Conservation (phyloP, 1,139 yeast genomes). For the Candida freyschussii region DNA sequence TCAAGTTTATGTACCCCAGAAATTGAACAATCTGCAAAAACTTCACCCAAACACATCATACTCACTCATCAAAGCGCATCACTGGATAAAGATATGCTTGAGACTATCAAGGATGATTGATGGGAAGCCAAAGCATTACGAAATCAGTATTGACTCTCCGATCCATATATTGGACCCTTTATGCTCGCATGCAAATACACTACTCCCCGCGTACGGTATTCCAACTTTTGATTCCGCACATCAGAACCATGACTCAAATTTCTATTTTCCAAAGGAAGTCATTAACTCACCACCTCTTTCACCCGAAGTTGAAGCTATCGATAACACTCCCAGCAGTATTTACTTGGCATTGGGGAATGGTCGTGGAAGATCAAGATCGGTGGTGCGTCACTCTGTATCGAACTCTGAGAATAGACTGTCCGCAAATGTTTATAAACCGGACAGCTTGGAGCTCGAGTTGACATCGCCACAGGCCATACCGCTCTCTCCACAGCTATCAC, state of each 20-base stretch:
- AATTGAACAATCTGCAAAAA: constrained; percentile 42
- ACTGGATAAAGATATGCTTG: constrained; percentile 87
- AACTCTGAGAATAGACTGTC: constrained; percentile 44
- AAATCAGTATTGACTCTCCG: constrained; percentile 88
- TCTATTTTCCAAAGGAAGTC: constrained; percentile 36
- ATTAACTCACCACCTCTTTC: constrained; percentile 42
- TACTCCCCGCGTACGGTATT: constrained; percentile 43
- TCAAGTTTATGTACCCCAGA: constrained; percentile 73
- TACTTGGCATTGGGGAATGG: constrained; percentile 13
- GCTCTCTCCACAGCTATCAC: constrained; percentile 39
- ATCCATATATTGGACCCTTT: constrained; percentile 57
- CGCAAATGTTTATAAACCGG: constrained; percentile 61
- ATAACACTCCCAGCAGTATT: constrained; percentile 20
- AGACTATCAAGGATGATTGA: constrained; percentile 63
- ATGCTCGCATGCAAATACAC: constrained; percentile 71
- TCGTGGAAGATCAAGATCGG: constrained; percentile 13
- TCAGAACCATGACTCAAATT: constrained; percentile 31
- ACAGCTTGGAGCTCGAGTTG: constrained; percentile 36
- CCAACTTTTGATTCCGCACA: constrained; percentile 13
- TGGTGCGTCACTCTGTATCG: constrained; percentile 28
- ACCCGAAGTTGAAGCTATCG: constrained; percentile 51
- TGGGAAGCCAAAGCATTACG: constrained; percentile 77
- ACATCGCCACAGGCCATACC: constrained; percentile 60
- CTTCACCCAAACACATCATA: constrained; percentile 83
- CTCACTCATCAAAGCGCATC: constrained; percentile 76